A percentile compares a stretch with the other conserved stretches of the same genome.
These are phyloP conservation scores for Schwanniomyces vanrijiae DNA, from an alignment of 805 yeast species.

Conservation along the genomic window DNA sequence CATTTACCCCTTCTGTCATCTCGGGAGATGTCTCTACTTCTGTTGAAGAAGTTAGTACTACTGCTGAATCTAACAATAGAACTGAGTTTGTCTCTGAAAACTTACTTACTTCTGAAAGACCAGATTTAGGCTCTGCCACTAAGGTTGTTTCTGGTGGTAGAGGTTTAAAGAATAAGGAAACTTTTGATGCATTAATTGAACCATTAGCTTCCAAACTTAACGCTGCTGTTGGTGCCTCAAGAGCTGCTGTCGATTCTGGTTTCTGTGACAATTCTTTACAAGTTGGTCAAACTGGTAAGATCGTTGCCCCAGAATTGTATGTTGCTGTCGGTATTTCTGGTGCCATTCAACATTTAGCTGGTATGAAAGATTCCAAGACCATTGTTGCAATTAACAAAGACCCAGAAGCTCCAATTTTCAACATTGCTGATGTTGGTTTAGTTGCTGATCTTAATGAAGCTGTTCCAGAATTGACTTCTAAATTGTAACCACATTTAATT, in stretches of 20 bases:
- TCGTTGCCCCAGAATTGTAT: constrained; percentile 94
- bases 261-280: constrained; percentile 94
- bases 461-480: constrained; percentile 87
- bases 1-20: constrained; percentile 49
- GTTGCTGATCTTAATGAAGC: constrained; percentile 86
- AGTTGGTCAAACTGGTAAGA: constrained; percentile 98
- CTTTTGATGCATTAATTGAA: constrained; percentile 70
- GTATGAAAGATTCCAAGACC: constrained; percentile 94
- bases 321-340: constrained; percentile 94
- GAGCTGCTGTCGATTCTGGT: constrained; percentile 98
- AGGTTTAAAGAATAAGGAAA: constrained; percentile 87
- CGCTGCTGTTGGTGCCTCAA: constrained; percentile 96
- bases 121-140: constrained; percentile 84
- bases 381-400: constrained; percentile 95
- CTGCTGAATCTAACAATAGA: constrained; percentile 36
- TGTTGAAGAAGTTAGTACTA: constrained; percentile 47
- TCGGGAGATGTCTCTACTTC: constrained; percentile 41
- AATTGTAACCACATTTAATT: constrained; percentile 39
- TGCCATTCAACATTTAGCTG: constrained; percentile 97
- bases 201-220: constrained; percentile 83
- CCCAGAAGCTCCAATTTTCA: constrained; percentile 91
- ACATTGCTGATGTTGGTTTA: constrained; percentile 83
- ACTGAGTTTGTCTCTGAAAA: constrained; percentile 76
- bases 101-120: constrained; percentile 76
- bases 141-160: constrained; percentile 91